These are phyloP conservation scores for Eremochloa ophiuroides DNA, from an alignment of 176 grass and related monocot species.

Conservation along the genomic window DNA sequence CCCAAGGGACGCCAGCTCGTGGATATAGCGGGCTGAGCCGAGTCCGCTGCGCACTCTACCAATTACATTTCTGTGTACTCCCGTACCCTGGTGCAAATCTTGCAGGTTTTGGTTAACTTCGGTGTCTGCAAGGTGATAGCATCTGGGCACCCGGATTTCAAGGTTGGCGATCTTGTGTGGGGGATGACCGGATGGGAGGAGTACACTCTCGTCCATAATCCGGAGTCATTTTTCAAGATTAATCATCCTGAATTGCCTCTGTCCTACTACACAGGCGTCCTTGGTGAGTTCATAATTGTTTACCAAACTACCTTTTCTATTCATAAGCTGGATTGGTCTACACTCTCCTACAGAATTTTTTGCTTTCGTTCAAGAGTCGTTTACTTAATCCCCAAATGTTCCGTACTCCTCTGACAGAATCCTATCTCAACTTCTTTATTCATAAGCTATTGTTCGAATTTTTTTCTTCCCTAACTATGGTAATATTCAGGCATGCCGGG, in stretches of 20 bases:
- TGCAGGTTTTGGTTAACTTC: neutral
- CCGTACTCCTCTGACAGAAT: neutral
- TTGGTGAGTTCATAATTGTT: slow-evolving; percentile 36
- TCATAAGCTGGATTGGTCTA: too few species aligned
- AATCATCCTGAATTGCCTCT: slow-evolving; percentile 53
- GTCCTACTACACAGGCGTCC: slow-evolving; percentile 61
- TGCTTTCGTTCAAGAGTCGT: neutral
- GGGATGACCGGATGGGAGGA: slow-evolving; percentile 68
- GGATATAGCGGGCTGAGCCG: too few species aligned
- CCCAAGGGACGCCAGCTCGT: too few species aligned
- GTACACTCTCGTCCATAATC: slow-evolving; percentile 44
- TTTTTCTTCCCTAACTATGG: neutral
- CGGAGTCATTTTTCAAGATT: slow-evolving; percentile 48
- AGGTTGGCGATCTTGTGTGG: slow-evolving; percentile 38
- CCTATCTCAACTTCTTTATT: neutral
- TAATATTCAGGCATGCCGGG: slow-evolving; percentile 38
- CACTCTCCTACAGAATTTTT: too few species aligned
- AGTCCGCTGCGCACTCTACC: too few species aligned
- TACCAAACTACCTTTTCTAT: neutral
- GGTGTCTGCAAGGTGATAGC: slow-evolving; percentile 65
- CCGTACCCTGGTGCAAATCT: neutral
- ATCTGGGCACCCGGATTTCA: slow-evolving; percentile 45
- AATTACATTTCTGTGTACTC: neutral
- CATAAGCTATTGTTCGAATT: neutral
- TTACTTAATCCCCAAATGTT: neutral